phyloP scores from a whole-genome alignment of 257 asterid species.

The Nicotiana obtusifolia region DNA sequence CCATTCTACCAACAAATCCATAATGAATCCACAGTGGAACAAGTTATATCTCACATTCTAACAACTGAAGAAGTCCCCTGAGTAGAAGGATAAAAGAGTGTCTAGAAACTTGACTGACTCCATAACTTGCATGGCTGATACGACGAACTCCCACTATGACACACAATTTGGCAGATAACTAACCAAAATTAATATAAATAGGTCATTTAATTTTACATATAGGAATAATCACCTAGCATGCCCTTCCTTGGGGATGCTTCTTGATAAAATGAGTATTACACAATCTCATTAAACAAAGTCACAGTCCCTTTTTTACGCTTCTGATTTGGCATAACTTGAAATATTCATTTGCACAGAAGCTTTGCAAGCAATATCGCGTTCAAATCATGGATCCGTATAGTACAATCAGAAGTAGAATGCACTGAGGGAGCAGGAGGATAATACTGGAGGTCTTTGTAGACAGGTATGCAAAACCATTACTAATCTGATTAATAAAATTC shows the following conservation, averaged over 20 bases:
- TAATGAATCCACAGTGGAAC: neutral
- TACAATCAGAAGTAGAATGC: neutral
- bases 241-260: constrained; percentile 23
- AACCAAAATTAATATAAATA: neutral
- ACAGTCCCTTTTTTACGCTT: neutral
- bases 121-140: constrained; percentile 5
- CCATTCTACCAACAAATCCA: neutral
- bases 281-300: constrained; percentile 1
- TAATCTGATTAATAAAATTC: neutral
- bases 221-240: neutral
- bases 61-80: neutral
- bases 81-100: neutral
- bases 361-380: neutral
- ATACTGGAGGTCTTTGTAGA: neutral
- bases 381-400: neutral
- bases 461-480: neutral
- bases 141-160: constrained; percentile 16
- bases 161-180: constrained; percentile 1
- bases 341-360: constrained; percentile 21
- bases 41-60: neutral
- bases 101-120: neutral
- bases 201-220: neutral
- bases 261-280: constrained; percentile 35
- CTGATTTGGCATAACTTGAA: constrained; percentile 10
- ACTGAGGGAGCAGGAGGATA: neutral